phyloP scores from a whole-genome alignment of 176 grass and related monocot genomes.

The Olyra latifolia region DNA sequence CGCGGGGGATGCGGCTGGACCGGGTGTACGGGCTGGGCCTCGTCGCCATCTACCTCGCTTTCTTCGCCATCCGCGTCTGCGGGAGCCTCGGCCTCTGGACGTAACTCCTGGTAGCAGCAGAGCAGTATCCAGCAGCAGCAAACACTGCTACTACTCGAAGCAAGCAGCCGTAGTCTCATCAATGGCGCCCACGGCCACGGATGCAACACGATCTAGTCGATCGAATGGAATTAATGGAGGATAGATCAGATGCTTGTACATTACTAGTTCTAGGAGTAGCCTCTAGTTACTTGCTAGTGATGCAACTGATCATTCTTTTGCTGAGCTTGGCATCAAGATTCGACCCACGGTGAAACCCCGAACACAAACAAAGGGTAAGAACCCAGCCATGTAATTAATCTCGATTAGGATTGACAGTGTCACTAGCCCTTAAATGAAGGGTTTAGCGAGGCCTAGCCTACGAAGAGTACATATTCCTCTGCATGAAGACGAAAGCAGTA shows the following conservation, averaged over 20 bases:
- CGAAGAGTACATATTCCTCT: too few species aligned
- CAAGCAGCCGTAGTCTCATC: not conserved
- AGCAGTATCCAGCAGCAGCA: not conserved
- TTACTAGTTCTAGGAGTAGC: not conserved
- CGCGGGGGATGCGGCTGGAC: slow-evolving; percentile 72
- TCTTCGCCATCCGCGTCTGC: slow-evolving; percentile 49
- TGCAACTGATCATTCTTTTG: not conserved
- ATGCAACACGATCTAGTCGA: not conserved
- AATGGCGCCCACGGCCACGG: not conserved
- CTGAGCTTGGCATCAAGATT: not conserved
- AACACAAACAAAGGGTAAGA: not conserved
- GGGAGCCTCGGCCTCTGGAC: slow-evolving; percentile 50
- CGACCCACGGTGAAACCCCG: not conserved
- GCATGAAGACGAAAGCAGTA: too few species aligned
- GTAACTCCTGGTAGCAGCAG: not conserved
- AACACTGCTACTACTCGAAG: not conserved
- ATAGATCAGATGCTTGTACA: slow-evolving; percentile 21
- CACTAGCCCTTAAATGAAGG: too few species aligned
- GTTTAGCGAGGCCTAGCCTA: too few species aligned
- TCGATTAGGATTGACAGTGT: not conserved
- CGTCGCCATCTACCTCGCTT: slow-evolving; percentile 68
- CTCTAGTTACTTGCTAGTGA: not conserved
- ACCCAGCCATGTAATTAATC: not conserved
- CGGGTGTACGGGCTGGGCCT: slow-evolving; percentile 63
- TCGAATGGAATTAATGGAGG: not conserved